Base-by-base conservation (phyloP, 2,329 filamentous ascomycete species). In the Alternaria angustiovoidea region DNA sequence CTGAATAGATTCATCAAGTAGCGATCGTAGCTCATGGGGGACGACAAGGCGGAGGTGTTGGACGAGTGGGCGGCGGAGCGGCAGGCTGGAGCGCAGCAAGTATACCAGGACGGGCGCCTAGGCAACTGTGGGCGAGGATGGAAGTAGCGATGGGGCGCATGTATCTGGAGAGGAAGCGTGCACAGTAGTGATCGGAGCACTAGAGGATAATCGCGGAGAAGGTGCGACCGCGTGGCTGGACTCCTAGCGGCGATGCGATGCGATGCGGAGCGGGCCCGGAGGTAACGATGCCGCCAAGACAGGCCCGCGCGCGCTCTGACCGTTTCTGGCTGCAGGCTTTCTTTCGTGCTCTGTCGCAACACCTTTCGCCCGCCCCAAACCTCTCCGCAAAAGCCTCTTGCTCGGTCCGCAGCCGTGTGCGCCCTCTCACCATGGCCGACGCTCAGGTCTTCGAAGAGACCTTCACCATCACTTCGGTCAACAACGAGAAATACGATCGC, bases 391-490 rank as follows among this genome's bases (percentile, higher is more conserved):
- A 12, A 12, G 34, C 48, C 18, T 12, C 26, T 41, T 22, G 18
- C 9, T 12, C 20, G n/a, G 11, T 14, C 20, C 41, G 32, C 41
- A 38, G 18, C 20, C 28, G n/a, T 52, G 24, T 49, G 32, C 51
- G 36, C 51, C 26, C 22, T 36, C 26, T 22, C 69, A 84, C 81
- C 68, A 88, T 92, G 80, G 90, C 91, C 69, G 94, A 98, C 82
- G 90, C 94, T 59, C 90, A 95, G 74, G 91, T 98, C 80, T 96
- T 96, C 82, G 93, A 97, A 81, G 93, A 96, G 77, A 90, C 88
- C 73, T 97, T 98, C 86, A 91, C 87, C 63, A 86, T 98, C 73
- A 94, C 88, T 69, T 82, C 87, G 56, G 84, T 93, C 78, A 91
- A 97, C 82, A 86, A 89, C 74, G 87, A 89, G 74, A 97, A 97